Conservation (phyloP, 129 eudicot species). For the Lonicera japonica region DNA sequence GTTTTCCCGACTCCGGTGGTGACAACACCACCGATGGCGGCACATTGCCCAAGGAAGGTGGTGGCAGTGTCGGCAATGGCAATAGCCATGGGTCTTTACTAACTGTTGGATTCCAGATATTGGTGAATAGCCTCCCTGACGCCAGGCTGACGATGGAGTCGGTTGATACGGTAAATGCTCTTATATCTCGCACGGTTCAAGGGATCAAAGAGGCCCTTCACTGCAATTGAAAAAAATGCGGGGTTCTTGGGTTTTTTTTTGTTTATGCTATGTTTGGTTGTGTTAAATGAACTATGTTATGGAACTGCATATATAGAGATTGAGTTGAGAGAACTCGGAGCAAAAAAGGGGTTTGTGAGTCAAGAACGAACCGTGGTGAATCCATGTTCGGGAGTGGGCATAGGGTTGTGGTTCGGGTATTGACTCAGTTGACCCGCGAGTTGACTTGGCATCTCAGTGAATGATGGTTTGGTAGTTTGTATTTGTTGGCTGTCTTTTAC, state of each 20-base stretch:
- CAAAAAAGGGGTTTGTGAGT: constrained; percentile 43
- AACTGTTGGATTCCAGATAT: constrained; percentile 69
- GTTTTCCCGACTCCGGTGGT: constrained; percentile 30
- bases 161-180: constrained; percentile 43
- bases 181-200: constrained; percentile 58
- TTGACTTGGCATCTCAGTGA: constrained; percentile 15
- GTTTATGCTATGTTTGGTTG: neutral
- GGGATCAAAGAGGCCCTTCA: constrained; percentile 56
- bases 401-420: constrained; percentile 85
- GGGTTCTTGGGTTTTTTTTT: neutral
- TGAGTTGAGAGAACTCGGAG: constrained; percentile 16
- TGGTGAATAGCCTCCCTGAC: constrained; percentile 45
- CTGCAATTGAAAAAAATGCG: constrained; percentile 25
- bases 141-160: constrained; percentile 63
- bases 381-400: constrained; percentile 15
- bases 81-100: constrained; percentile 41
- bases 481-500: constrained; percentile 18
- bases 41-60: constrained; percentile 19
- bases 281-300: constrained; percentile 22
- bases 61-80: constrained; percentile 21
- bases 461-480: constrained; percentile 10
- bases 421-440: constrained; percentile 63
- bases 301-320: constrained; percentile 15
- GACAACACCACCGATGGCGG: constrained; percentile 20
- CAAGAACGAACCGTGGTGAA: constrained; percentile 86